Evolutionary conservation across 257 asterid genomes (phyloP).

Genomic region (Leonotis leonurus): DNA sequence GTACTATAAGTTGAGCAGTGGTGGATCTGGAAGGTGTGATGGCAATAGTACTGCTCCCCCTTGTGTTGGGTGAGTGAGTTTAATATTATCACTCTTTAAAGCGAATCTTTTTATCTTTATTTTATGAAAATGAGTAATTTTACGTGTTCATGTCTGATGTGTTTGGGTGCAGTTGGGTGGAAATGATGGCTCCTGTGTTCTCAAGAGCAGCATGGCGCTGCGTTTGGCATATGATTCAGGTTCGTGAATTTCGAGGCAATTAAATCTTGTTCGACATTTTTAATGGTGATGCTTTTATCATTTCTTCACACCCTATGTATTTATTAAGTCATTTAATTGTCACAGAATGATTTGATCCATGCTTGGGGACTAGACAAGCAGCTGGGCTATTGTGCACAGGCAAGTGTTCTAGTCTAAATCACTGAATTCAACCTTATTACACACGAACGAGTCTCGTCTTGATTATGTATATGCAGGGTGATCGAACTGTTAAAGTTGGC

Average conservation of each 20-base stretch:
- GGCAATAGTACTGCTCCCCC: constrained; percentile 68
- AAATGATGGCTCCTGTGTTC: constrained; percentile 98
- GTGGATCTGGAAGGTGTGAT: constrained; percentile 44
- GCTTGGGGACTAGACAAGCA: constrained; percentile 93
- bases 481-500: constrained; percentile 65
- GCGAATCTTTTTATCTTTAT: too few species aligned
- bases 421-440: too few species aligned
- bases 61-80: constrained; percentile 65
- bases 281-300: background rate
- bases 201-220: constrained; percentile 92
- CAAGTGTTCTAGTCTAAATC: too few species aligned
- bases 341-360: constrained; percentile 92
- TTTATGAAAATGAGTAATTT: too few species aligned
- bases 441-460: too few species aligned
- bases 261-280: background rate
- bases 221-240: constrained; percentile 89
- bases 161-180: constrained; percentile 67
- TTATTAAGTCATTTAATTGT: too few species aligned
- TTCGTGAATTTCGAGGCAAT: too few species aligned
- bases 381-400: constrained; percentile 98
- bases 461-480: constrained; percentile 44
- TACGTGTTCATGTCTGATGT: too few species aligned
- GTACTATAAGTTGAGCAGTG: constrained; percentile 37
- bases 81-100: background rate
- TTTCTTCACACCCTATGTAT: background rate